A percentile compares a stretch with the other conserved stretches of the same genome.
Evolutionary conservation across 2,329 filamentous ascomycete species (phyloP).

Genomic region (Pseudogymnoascus sp.): DNA sequence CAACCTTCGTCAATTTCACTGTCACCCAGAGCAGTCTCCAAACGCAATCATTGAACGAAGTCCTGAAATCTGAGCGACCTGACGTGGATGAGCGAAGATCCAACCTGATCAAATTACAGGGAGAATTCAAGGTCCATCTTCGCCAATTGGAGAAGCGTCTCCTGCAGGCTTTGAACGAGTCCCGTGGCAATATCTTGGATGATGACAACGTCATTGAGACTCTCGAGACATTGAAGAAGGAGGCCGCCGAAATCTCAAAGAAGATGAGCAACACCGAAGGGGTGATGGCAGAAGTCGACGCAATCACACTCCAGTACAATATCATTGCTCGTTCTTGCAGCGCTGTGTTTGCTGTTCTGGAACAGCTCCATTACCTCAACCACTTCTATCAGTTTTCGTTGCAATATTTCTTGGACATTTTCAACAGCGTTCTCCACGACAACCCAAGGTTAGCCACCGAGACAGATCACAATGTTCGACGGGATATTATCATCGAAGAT

Average conservation of each 20-base stretch:
- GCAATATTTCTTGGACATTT: conserved; percentile 97
- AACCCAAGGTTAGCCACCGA: conserved; percentile 66
- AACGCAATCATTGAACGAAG: conserved; percentile 94
- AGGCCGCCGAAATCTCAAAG: conserved; percentile 87
- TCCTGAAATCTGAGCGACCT: conserved; percentile 92
- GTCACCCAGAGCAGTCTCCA: conserved; percentile 98
- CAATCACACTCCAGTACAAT: conserved; percentile 89
- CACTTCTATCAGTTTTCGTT: conserved; percentile 99
- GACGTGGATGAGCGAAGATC: conserved; percentile 94
- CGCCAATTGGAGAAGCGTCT: conserved; percentile 91
- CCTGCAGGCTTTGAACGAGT: conserved; percentile 92
- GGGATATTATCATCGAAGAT: conserved; percentile 84
- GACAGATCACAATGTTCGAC: conserved; percentile 67
- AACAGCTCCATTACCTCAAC: conserved; percentile 96
- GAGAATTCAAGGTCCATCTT: conserved; percentile 97
- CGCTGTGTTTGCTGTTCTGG: conserved; percentile 91
- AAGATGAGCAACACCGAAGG: conserved; percentile 97
- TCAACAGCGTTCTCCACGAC: conserved; percentile 78
- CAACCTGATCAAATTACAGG: conserved; percentile 97
- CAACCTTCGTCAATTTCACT: conserved; percentile 98
- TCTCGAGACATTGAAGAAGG: conserved; percentile 93
- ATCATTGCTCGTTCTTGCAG: conserved; percentile 92
- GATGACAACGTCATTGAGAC: conserved; percentile 98
- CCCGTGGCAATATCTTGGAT: conserved; percentile 93
- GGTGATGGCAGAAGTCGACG: conserved; percentile 96